phyloP scores from a whole-genome alignment of 78 protist genomes.

The Ministeria vibrans region DNA sequence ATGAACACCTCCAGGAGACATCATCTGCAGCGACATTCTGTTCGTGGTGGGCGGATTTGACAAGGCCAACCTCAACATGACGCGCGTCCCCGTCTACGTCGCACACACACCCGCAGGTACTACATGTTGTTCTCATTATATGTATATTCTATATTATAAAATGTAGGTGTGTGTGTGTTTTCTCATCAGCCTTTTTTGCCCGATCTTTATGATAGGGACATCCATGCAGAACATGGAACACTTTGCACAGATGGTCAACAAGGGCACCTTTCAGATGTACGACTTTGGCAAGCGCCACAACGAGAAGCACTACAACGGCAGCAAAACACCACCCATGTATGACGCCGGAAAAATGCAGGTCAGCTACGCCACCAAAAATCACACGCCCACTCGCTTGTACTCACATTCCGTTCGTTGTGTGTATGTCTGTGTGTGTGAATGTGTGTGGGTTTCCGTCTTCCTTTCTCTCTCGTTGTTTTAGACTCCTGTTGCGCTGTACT shows the following conservation, averaged over 20 bases:
- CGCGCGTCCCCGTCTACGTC: neutral
- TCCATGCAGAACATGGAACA: constrained; percentile 43
- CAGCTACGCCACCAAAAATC: too few species aligned
- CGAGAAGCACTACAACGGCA: constrained; percentile 1
- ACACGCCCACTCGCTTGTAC: too few species aligned
- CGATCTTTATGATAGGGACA: neutral
- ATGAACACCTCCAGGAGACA: too few species aligned
- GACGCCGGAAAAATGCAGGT: constrained; percentile 15
- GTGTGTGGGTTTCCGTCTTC: neutral
- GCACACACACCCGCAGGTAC: too few species aligned
- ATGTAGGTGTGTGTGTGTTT: neutral
- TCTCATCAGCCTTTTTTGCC: neutral
- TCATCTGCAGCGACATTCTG: too few species aligned
- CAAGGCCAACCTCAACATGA: neutral
- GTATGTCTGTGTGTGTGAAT: neutral
- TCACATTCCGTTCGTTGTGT: too few species aligned
- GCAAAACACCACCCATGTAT: constrained; percentile 31
- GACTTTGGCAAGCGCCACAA: constrained; percentile 32
- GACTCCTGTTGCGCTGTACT: constrained; percentile 11
- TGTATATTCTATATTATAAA: neutral
- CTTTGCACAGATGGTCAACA: constrained; percentile 38
- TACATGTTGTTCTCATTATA: neutral
- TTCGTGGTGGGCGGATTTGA: neutral
- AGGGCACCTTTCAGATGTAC: constrained; percentile 30
- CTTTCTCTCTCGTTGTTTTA: neutral